A percentile compares a stretch with the other conserved stretches of the same genome.
Conservation (phyloP, 2,329 filamentous ascomycete genomes). For the Nemania sp. region DNA sequence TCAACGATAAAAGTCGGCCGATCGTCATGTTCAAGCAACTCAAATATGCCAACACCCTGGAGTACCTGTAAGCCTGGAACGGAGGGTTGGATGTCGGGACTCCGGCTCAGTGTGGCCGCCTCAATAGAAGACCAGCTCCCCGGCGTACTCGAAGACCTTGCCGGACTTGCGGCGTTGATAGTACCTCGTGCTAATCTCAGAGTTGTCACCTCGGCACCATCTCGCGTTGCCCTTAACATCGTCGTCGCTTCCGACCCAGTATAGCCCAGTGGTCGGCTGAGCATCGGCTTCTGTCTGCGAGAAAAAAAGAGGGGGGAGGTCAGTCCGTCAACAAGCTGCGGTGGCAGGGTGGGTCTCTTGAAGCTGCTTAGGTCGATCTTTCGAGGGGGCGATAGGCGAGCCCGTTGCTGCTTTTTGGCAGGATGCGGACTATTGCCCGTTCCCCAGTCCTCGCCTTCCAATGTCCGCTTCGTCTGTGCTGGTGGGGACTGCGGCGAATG, state of each 20-base stretch:
- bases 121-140: slow-evolving; percentile 60
- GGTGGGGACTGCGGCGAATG: slow-evolving; percentile 25
- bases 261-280: slow-evolving; percentile 46
- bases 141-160: slow-evolving; percentile 55
- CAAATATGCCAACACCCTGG: slow-evolving; percentile 68
- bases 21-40: slow-evolving; percentile 76
- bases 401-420: slow-evolving; percentile 53
- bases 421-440: slow-evolving; percentile 34
- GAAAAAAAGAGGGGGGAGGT: slow-evolving; percentile 60
- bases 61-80: slow-evolving; percentile 59
- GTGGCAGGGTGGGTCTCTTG: slow-evolving; percentile 33
- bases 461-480: slow-evolving; percentile 31
- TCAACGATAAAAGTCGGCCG: slow-evolving; percentile 79
- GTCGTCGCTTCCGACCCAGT: slow-evolving; percentile 49
- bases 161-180: slow-evolving; percentile 53
- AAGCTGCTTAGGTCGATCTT: slow-evolving; percentile 50
- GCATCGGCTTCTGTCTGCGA: slow-evolving; percentile 45
- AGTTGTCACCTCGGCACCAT: slow-evolving; percentile 57
- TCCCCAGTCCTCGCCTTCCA: slow-evolving; percentile 29
- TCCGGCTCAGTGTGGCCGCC: slow-evolving; percentile 54
- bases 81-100: slow-evolving; percentile 54
- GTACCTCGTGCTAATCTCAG: slow-evolving; percentile 60
- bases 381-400: slow-evolving; percentile 51
- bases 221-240: slow-evolving; percentile 53
- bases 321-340: slow-evolving; percentile 44